Evolutionary conservation across 441 rosid genomes (phyloP).

Genomic region (Populus hybrid): DNA sequence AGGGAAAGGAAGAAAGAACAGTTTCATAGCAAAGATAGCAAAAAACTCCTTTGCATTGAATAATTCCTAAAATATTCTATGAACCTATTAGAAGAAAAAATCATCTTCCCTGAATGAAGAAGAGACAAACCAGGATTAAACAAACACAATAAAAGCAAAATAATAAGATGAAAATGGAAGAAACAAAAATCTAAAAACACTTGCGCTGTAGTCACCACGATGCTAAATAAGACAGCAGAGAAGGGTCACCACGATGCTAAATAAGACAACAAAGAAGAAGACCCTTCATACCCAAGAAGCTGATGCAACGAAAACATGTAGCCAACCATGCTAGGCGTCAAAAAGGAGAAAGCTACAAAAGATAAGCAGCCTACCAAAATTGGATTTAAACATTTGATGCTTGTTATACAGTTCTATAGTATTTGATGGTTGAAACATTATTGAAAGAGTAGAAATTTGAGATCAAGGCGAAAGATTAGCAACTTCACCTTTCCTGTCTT

Average conservation of each 20-base stretch:
- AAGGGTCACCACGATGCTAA: neutral
- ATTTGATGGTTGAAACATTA: neutral
- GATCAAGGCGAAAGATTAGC: neutral
- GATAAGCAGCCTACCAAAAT: neutral
- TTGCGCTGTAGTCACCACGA: neutral
- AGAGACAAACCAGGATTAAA: neutral
- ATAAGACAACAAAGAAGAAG: too few relatives aligned
- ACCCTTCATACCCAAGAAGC: neutral
- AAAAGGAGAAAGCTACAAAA: neutral
- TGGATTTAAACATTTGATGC: neutral
- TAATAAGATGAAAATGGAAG: neutral
- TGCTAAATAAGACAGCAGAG: too few relatives aligned
- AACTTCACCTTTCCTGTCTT: constrained; percentile 45
- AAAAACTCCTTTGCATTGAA: neutral
- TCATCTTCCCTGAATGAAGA: neutral
- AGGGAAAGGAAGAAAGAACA: neutral
- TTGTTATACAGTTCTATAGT: neutral
- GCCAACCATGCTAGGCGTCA: neutral
- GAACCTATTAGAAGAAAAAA: neutral
- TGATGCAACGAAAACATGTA: neutral
- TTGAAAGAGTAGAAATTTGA: neutral
- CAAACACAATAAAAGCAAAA: neutral
- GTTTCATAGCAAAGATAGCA: neutral
- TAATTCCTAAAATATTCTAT: neutral
- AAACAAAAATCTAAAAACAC: neutral